Evolutionary conservation across 495 filamentous ascomycete species (phyloP).

Genomic region (Hypoxylon cercidicola): DNA sequence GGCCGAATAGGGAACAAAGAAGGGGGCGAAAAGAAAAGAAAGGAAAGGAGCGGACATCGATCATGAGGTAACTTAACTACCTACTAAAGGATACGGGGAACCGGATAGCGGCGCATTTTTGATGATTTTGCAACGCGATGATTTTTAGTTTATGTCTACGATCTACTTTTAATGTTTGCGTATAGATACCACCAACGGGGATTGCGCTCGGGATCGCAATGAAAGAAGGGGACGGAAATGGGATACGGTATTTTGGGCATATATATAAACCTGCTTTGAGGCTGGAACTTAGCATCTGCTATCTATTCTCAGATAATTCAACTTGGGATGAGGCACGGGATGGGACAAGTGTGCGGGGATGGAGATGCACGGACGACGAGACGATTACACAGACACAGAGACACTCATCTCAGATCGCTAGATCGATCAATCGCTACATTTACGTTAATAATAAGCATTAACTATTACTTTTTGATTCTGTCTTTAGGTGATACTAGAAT

Average conservation of each 20-base stretch:
- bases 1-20: too few relatives aligned
- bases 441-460: slow-evolving; percentile 27
- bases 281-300: too few relatives aligned
- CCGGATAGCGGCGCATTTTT: neutral
- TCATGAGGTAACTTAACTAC: neutral
- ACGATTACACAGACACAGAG: slow-evolving; percentile 9
- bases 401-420: slow-evolving; percentile 16
- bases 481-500: neutral
- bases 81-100: neutral
- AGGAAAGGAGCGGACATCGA: neutral
- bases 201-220: neutral
- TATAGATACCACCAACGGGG: slow-evolving; percentile 23
- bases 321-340: neutral
- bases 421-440: slow-evolving; percentile 30
- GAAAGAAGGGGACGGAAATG: neutral
- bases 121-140: neutral
- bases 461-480: neutral
- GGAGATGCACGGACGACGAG: slow-evolving; percentile 17
- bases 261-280: neutral
- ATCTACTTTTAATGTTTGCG: neutral
- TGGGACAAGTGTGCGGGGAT: neutral
- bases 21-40: neutral
- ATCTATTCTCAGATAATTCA: too few relatives aligned
- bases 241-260: neutral
- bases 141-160: neutral